These are phyloP conservation scores for Fusarium solani-melongenae DNA, from an alignment of 2,329 filamentous ascomycete genomes.

Conservation along the genomic window DNA sequence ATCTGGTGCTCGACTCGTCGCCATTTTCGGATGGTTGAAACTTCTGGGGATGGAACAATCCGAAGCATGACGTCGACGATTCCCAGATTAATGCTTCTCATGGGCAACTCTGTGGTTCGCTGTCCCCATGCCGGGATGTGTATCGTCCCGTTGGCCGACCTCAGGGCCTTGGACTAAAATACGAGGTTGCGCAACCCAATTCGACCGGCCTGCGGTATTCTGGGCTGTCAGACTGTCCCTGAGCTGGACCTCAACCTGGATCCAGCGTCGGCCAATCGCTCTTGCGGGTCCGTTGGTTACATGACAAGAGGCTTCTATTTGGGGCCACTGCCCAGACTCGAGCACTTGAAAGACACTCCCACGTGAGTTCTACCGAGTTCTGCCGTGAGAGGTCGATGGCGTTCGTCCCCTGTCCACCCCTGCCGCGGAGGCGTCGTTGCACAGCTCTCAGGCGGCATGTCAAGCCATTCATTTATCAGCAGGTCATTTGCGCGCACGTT, in stretches of 20 bases:
- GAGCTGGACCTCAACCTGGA: neutral
- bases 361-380: constrained; percentile 33
- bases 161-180: constrained; percentile 7
- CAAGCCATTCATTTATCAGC: constrained; percentile 5
- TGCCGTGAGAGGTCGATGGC: constrained; percentile 41
- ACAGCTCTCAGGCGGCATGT: constrained; percentile 13
- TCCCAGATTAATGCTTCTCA: constrained; percentile 8
- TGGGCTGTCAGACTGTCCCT: constrained; percentile 8
- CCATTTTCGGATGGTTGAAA: neutral
- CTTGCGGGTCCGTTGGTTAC: neutral
- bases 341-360: constrained; percentile 18
- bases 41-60: neutral
- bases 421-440: constrained; percentile 26
- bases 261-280: constrained; percentile 23
- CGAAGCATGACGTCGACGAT: constrained; percentile 17
- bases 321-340: constrained; percentile 17
- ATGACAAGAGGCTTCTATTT: constrained; percentile 31
- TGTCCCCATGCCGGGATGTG: constrained; percentile 3
- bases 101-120: constrained; percentile 3
- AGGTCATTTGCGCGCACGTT: constrained; percentile 7
- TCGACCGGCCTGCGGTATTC: constrained; percentile 8
- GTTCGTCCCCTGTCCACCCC: constrained; percentile 27
- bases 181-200: constrained; percentile 28
- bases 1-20: neutral
- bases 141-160: constrained; percentile 2